A percentile compares a stretch with the other conserved stretches of the same genome.
Evolutionary conservation across 495 filamentous ascomycete genomes (phyloP).

Genomic region (Platismatia glauca): DNA sequence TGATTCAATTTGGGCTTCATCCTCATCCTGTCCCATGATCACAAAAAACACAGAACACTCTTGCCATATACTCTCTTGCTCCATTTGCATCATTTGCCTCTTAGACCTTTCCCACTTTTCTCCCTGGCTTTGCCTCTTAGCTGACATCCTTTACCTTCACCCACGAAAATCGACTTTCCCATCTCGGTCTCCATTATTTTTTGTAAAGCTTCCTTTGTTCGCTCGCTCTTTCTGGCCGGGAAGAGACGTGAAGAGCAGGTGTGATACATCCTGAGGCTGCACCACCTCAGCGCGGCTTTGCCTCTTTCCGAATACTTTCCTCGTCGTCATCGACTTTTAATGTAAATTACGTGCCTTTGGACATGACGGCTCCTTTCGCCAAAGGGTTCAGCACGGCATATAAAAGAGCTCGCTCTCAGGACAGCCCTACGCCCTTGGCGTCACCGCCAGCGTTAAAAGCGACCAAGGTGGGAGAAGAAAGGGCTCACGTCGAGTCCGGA

Average conservation of each 20-base stretch:
- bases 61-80: too few relatives aligned
- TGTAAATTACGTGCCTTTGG: neutral
- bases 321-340: neutral
- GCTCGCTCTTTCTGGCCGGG: neutral
- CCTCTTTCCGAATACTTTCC: neutral
- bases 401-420: slow-evolving; percentile 24
- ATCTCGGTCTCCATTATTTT: neutral
- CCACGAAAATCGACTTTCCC: neutral
- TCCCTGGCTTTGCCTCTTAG: slow-evolving; percentile 9
- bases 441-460: slow-evolving; percentile 26
- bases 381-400: slow-evolving; percentile 19
- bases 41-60: too few relatives aligned
- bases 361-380: slow-evolving; percentile 18
- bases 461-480: slow-evolving; percentile 16
- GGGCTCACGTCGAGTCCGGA: slow-evolving; percentile 10
- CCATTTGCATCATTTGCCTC: neutral
- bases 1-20: too few relatives aligned
- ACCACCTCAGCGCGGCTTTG: neutral
- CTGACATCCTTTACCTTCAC: neutral
- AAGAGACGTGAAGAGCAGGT: neutral
- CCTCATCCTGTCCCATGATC: too few relatives aligned
- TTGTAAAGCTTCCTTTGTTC: too few relatives aligned
- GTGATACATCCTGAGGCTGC: neutral
- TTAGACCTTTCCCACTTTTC: neutral
- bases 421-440: slow-evolving; percentile 35